Conservation (phyloP, 208 protist genomes). For the Leishmania arabica region DNA sequence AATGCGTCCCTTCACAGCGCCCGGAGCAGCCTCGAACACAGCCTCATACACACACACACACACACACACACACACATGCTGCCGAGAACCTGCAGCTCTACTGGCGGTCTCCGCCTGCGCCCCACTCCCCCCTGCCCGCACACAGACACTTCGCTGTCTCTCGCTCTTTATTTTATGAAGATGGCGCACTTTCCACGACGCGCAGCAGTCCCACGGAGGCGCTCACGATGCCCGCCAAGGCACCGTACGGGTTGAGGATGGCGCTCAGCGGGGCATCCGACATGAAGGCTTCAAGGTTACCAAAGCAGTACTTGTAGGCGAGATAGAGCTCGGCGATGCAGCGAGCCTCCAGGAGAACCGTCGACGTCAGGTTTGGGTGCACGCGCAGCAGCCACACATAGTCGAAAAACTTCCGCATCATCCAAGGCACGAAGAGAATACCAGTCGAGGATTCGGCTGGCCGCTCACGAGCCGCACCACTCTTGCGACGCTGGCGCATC, state of each 20-base stretch:
- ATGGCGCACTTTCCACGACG: slow-evolving; percentile 72
- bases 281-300: slow-evolving; percentile 57
- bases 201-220: slow-evolving; percentile 71
- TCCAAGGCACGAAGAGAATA: slow-evolving; percentile 69
- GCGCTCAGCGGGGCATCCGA: slow-evolving; percentile 56
- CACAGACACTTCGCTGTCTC: not conserved
- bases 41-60: not conserved
- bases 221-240: slow-evolving; percentile 68
- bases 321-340: slow-evolving; percentile 82
- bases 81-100: not conserved
- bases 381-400: slow-evolving; percentile 78
- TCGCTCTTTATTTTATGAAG: slow-evolving; percentile 17
- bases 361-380: slow-evolving; percentile 74
- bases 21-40: not conserved
- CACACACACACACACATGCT: not conserved
- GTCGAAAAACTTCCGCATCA: slow-evolving; percentile 80
- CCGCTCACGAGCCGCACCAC: not conserved
- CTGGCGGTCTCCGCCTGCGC: not conserved
- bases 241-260: slow-evolving; percentile 60
- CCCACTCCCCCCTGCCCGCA: not conserved
- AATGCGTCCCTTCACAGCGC: not conserved
- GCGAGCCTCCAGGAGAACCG: slow-evolving; percentile 75
- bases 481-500: not conserved
- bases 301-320: slow-evolving; percentile 83
- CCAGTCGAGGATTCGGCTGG: slow-evolving; percentile 20